Evolutionary conservation across 1,284 basidiomycete species (phyloP), one percentile per base, ranked within the genome.

Genomic region (Ustilago xerochloae): DNA sequence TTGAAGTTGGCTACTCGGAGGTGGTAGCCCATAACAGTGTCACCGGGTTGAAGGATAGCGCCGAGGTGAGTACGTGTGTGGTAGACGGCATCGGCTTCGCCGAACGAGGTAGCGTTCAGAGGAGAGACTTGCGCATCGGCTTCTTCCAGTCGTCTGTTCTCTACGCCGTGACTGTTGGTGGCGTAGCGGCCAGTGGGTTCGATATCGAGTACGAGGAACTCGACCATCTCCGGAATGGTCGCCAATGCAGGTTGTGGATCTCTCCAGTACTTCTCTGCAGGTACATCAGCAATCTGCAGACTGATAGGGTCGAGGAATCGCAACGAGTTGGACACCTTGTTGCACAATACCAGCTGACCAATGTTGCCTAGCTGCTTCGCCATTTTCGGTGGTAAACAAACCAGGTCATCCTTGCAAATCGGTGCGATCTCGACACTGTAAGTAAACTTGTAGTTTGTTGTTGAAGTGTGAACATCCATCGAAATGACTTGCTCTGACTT

Each of bases 351-450:
- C 35, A 99, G 87, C 10, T 92, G 94, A 49, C 88, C 87, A 84
- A 99, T 96, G 87, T 95, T 97, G 80, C 91, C 90, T 68, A 97
- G 87, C 30, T 89, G 87, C 24, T 91, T 90, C 0, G 96, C 94
- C 75, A 91, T 90, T 81, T 92, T 92, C 20, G 87, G 86, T 3
- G 95, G 93, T 38, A 99, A 87, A 84, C 92, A 94, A 33, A 98
- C 92, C 38, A 99, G 89, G 85, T 99, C 96, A 84, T 99, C 96
- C 85, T 98, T 98, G 87, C 96, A 99, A 67, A 99, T 90, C 0
- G 96, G 94, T 6, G 92, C 90, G 79, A 99, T 97, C 86, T 99
- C 96, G 78, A 98, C 93, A 18, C 94, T 97, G 88, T 95, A 99
- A 4, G 94, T 95, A 85, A 93, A 96, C 86, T 97, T 99, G 89